A percentile compares a stretch with the other conserved stretches of the same genome.
Evolutionary conservation across 2,329 filamentous ascomycete genomes (phyloP).

Genomic region (Paracorniculantispora psalliotae): DNA sequence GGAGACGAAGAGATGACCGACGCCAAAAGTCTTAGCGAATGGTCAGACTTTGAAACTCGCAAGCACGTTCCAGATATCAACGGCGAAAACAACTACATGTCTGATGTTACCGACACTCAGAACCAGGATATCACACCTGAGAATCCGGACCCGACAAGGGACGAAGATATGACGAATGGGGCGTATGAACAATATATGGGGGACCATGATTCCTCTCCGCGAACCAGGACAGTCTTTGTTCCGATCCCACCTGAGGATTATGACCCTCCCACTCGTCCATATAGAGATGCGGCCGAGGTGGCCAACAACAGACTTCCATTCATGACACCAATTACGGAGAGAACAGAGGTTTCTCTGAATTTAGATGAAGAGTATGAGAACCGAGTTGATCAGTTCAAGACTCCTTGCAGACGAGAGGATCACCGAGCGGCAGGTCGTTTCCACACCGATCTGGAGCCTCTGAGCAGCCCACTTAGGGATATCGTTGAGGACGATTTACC

Average conservation of each 20-base stretch:
- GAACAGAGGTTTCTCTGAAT: slow-evolving; percentile 83
- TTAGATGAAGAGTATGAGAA: slow-evolving; percentile 47
- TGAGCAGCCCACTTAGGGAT: slow-evolving; percentile 70
- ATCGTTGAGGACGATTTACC: slow-evolving; percentile 50
- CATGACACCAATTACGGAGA: slow-evolving; percentile 97
- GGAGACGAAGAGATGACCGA: slow-evolving; percentile 49
- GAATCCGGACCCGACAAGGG: slow-evolving; percentile 27
- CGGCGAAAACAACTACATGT: slow-evolving; percentile 25
- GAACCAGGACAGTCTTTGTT: slow-evolving; percentile 63
- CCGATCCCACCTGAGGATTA: slow-evolving; percentile 84
- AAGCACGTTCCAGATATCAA: slow-evolving; percentile 59
- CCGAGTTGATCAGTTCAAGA: slow-evolving; percentile 63
- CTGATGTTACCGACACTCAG: slow-evolving; percentile 22
- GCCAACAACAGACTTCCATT: slow-evolving; percentile 92
- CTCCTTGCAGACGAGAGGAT: slow-evolving; percentile 60
- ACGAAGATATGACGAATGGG: slow-evolving; percentile 32
- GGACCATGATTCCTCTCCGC: slow-evolving; percentile 39
- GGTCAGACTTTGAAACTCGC: slow-evolving; percentile 79
- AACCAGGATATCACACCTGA: slow-evolving; percentile 4
- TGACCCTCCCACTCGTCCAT: slow-evolving; percentile 71
- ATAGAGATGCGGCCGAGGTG: slow-evolving; percentile 71
- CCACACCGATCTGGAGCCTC: slow-evolving; percentile 34
- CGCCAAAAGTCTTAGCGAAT: slow-evolving; percentile 67
- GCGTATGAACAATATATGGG: slow-evolving; percentile 41
- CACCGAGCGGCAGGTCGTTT: slow-evolving; percentile 21